Conservation (phyloP, 1,284 basidiomycete genomes). For the Xerocomus nothofagi region DNA sequence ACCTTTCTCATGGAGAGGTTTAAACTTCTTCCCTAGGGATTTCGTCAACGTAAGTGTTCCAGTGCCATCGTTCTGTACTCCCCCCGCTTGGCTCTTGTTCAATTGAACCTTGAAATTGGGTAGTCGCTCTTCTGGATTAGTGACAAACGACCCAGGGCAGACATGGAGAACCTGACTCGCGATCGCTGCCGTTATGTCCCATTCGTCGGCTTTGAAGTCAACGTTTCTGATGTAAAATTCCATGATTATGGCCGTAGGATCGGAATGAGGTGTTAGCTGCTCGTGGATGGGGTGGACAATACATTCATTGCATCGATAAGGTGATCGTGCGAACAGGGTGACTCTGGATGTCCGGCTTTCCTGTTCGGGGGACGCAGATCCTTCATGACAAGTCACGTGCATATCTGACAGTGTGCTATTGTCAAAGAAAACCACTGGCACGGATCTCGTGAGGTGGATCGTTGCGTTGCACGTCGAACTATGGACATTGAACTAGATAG, state of each 20-base stretch:
- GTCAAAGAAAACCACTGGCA: background rate
- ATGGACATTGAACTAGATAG: conserved; percentile 4
- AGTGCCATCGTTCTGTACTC: conserved; percentile 57
- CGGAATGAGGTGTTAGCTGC: background rate
- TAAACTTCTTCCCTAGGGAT: conserved; percentile 46
- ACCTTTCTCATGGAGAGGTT: conserved; percentile 42
- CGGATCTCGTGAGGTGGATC: background rate
- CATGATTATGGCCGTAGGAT: conserved; percentile 36
- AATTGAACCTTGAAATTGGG: conserved; percentile 60
- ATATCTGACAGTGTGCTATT: too few relatives aligned
- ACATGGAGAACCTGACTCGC: conserved; percentile 53
- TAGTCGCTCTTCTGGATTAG: conserved; percentile 37
- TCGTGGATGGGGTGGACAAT: background rate
- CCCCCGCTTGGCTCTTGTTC: conserved; percentile 46
- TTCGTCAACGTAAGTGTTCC: conserved; percentile 49
- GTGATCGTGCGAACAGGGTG: background rate
- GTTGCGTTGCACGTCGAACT: background rate
- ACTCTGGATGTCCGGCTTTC: conserved; percentile 4
- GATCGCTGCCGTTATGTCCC: conserved; percentile 56
- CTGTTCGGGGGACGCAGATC: conserved; percentile 14
- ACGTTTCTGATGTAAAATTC: conserved; percentile 52
- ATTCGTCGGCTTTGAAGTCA: conserved; percentile 48
- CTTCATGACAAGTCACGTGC: background rate
- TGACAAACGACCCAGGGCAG: conserved; percentile 39
- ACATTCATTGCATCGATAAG: conserved; percentile 11